These are phyloP conservation scores for Hymenoscyphus fraxineus DNA, from an alignment of 2,329 filamentous ascomycete genomes.

Conservation along the genomic window DNA sequence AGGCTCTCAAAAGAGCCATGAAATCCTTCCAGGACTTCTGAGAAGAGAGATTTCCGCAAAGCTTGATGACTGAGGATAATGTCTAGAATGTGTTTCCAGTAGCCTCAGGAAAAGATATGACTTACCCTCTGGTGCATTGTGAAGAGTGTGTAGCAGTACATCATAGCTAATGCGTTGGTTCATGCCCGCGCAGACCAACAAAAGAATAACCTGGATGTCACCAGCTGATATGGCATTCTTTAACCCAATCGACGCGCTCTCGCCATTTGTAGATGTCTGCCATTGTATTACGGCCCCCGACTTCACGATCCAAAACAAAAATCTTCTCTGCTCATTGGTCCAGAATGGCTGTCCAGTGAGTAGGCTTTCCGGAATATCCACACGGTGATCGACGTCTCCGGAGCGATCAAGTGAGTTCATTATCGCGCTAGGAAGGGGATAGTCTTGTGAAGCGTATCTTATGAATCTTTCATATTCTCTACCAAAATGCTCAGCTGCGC, in stretches of 20 bases:
- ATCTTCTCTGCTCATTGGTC: slow-evolving; percentile 25
- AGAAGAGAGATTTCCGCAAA: no score
- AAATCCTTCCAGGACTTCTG: no score
- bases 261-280: slow-evolving; percentile 29
- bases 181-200: slow-evolving; percentile 24
- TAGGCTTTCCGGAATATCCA: slow-evolving; percentile 31
- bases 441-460: background rate
- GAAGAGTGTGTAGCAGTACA: slow-evolving; percentile 19
- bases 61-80: no score
- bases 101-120: background rate
- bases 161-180: slow-evolving; percentile 9
- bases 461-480: background rate
- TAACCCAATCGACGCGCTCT: slow-evolving; percentile 30
- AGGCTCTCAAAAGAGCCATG: background rate
- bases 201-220: slow-evolving; percentile 21
- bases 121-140: slow-evolving; percentile 18
- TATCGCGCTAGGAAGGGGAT: background rate
- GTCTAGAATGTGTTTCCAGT: background rate
- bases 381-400: slow-evolving; percentile 16
- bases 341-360: slow-evolving; percentile 30
- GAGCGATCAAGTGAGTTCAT: background rate
- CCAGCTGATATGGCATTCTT: slow-evolving; percentile 24
- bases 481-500: background rate
- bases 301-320: slow-evolving; percentile 32
- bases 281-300: slow-evolving; percentile 29